phyloP scores from a whole-genome alignment of 225 moss, liverwort and hornwort species.

The Asterella californica region DNA sequence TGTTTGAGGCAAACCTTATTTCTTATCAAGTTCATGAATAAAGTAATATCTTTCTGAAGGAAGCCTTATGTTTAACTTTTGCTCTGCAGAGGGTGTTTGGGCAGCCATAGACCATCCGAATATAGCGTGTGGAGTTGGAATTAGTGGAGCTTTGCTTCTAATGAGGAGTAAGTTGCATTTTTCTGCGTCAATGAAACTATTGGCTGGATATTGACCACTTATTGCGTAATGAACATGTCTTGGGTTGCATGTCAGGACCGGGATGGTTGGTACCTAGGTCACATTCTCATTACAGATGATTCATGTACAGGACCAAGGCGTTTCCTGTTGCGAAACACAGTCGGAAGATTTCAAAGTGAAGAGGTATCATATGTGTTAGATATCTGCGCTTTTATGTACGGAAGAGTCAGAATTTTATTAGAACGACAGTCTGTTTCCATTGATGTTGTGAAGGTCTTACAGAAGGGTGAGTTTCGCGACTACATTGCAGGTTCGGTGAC shows the following conservation, averaged over 20 bases:
- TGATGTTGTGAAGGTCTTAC: neutral
- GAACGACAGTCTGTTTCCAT: neutral
- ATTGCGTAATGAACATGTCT: neutral
- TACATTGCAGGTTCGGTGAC: neutral
- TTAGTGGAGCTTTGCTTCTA: conserved; percentile 59
- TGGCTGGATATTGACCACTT: neutral
- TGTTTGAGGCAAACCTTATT: neutral
- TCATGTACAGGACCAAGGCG: conserved; percentile 75
- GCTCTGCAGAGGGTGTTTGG: conserved; percentile 73
- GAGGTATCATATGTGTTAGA: conserved; percentile 50
- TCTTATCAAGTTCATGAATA: neutral
- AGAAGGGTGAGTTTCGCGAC: neutral
- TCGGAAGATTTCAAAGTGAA: conserved; percentile 88
- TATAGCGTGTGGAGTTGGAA: conserved; percentile 62
- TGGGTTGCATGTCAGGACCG: neutral
- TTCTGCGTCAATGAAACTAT: neutral
- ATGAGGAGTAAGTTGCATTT: conserved; percentile 73
- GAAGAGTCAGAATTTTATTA: neutral
- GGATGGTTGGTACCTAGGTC: neutral
- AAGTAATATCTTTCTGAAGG: neutral
- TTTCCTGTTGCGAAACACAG: conserved; percentile 69
- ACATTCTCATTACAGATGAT: neutral
- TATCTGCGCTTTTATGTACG: neutral
- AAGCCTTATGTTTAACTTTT: neutral
- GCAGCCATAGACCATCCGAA: conserved; percentile 65